Percentiles rank a stretch among this genome's conserved stretches.
Conservation (phyloP, 2,329 filamentous ascomycete genomes). For the Aaosphaeria arxii region DNA sequence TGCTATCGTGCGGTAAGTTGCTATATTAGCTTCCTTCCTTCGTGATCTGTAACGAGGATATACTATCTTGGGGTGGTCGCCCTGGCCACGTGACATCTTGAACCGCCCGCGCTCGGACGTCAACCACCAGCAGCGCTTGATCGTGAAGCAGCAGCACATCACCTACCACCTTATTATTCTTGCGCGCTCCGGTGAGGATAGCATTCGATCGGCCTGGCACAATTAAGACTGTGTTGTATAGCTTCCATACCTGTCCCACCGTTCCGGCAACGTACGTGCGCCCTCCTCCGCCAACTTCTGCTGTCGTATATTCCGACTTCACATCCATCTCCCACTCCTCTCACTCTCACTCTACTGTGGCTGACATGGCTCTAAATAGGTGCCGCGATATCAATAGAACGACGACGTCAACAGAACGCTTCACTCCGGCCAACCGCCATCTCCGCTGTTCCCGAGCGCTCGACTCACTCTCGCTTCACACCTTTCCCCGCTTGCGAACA, state of each 20-base stretch:
- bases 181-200: constrained; percentile 25
- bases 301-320: constrained; percentile 14
- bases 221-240: constrained; percentile 31
- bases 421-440: not conserved
- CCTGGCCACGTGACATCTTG: not conserved
- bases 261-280: constrained; percentile 24
- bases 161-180: constrained; percentile 36
- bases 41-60: not conserved
- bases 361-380: constrained; percentile 15
- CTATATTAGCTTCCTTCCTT: not conserved
- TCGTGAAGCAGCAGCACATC: constrained; percentile 20
- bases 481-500: constrained; percentile 7
- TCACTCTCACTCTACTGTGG: constrained; percentile 8
- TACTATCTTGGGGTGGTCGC: not conserved
- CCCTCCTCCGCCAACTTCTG: constrained; percentile 22
- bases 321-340: constrained; percentile 15
- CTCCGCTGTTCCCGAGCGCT: constrained; percentile 3
- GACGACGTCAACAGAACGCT: not conserved
- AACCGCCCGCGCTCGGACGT: not conserved
- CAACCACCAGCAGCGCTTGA: not conserved
- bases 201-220: constrained; percentile 15
- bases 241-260: constrained; percentile 16
- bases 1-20: no score
- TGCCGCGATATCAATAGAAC: constrained; percentile 16
- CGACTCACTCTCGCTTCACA: constrained; percentile 11